phyloP scores from a whole-genome alignment of 1,284 basidiomycete species.

The Cerrena zonata region DNA sequence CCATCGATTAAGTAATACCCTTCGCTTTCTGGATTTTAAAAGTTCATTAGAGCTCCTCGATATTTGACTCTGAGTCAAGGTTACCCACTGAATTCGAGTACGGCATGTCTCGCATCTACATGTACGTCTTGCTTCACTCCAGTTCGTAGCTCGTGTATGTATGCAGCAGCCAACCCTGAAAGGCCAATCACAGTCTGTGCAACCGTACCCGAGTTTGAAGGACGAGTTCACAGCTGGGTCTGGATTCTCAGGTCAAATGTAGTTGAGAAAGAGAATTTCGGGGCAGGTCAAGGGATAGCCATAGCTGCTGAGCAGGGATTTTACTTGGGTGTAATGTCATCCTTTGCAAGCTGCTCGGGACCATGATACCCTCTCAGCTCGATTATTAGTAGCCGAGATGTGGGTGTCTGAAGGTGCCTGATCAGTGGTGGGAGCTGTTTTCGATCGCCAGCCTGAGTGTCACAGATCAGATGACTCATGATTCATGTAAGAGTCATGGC shows the following conservation, averaged over 20 bases:
- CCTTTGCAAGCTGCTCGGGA: too few species aligned
- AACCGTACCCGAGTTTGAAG: slow-evolving; percentile 43
- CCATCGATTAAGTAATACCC: slow-evolving; percentile 44
- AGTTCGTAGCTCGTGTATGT: slow-evolving; percentile 44
- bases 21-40: slow-evolving; percentile 39
- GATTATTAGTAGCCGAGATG: too few species aligned
- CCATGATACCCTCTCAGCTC: too few species aligned
- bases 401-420: too few species aligned
- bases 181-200: slow-evolving; percentile 54
- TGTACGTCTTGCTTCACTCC: slow-evolving; percentile 43
- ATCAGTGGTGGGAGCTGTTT: too few species aligned
- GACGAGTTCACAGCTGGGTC: slow-evolving; percentile 43
- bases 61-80: slow-evolving; percentile 4
- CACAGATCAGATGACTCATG: too few species aligned
- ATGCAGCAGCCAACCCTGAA: slow-evolving; percentile 47
- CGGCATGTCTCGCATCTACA: slow-evolving; percentile 53
- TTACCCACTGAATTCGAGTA: slow-evolving; percentile 50
- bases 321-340: too few species aligned
- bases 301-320: slow-evolving; percentile 24
- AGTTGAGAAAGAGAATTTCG: slow-evolving; percentile 31
- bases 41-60: neutral
- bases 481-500: too few species aligned
- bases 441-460: too few species aligned
- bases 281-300: slow-evolving; percentile 37
- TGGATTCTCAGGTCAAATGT: slow-evolving; percentile 31